These are phyloP conservation scores for Mycena galericulata DNA, from an alignment of 768 basidiomycete genomes.

Conservation along the genomic window DNA sequence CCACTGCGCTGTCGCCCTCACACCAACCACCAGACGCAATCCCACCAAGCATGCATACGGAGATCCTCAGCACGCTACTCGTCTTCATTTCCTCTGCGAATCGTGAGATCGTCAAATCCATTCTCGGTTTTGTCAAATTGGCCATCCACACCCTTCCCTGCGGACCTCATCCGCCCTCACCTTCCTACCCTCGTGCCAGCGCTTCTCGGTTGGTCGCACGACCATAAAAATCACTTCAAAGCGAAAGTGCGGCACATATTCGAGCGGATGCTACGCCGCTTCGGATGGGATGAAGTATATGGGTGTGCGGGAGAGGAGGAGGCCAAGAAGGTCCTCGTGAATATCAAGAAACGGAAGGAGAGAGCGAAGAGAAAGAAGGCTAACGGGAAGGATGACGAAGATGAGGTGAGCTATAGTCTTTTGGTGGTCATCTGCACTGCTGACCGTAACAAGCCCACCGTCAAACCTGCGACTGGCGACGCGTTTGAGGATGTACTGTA, in stretches of 20 bases:
- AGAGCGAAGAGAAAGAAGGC: conserved; percentile 91
- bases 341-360: conserved; percentile 96
- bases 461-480: conserved; percentile 74
- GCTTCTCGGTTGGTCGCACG: conserved; percentile 92
- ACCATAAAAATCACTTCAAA: conserved; percentile 99
- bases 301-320: conserved; percentile 81
- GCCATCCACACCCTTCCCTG: conserved; percentile 87
- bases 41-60: conserved; percentile 77
- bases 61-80: conserved; percentile 87
- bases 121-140: conserved; percentile 95
- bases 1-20: background rate
- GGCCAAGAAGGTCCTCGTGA: conserved; percentile 88
- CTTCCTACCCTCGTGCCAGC: conserved; percentile 84
- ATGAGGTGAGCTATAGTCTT: conserved; percentile 50
- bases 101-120: conserved; percentile 97
- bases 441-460: conserved; percentile 47
- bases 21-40: conserved; percentile 60
- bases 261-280: conserved; percentile 93
- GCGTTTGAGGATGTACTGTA: conserved; percentile 98
- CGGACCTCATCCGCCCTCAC: conserved; percentile 79
- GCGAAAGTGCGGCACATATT: conserved; percentile 96
- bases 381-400: conserved; percentile 67
- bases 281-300: conserved; percentile 88
- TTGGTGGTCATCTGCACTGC: conserved; percentile 5
- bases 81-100: conserved; percentile 95